Evolutionary conservation across 192 early-diverging fungal genomes (phyloP), one percentile per base, ranked within the genome.

Genomic region (Linnemannia exigua): DNA sequence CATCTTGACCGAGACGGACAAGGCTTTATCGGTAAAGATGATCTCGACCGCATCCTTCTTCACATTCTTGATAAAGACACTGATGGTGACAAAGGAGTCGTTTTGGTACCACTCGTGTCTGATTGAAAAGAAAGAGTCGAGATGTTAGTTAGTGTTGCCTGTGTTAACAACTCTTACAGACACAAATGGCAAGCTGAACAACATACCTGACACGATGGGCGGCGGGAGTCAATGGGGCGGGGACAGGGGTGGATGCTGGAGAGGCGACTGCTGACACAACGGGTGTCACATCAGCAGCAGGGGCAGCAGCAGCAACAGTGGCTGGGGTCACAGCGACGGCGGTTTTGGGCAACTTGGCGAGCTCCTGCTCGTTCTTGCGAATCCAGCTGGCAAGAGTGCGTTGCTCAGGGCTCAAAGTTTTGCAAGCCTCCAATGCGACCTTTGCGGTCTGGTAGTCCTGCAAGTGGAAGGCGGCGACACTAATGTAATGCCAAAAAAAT

Each of bases 71-170:
- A 97, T 94, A 82, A 99, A 98, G 52, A 99, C 90, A 54, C 94
- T 92, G 50, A 99, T 85, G 17, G 94, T 97, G 41, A 99, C 95
- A 88, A 88, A 93, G 35, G 89, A 82, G 75, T 99, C 99, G 79
- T 95, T 99, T 88, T 99, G 99, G 89, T 96, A 99, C 98, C 97
- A 99, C 89, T 99, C 98, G 78, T 99, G 97, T 79, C 98, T 95
- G 68, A 38, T 52, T 11, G 33, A 31, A 72, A 72, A 48, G 51
- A 0, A 14, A 16, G 25, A 47, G n/a, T 1, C 67, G 25, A 20
- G 15, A 72, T n/a, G n/a, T n/a, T n/a, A n/a, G n/a, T n/a, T n/a
- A n/a, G n/a, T n/a, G n/a, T n/a, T n/a, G n/a, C n/a, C n/a, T n/a
- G n/a, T n/a, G n/a, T n/a, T n/a, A n/a, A n/a, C n/a, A n/a, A n/a